Evolutionary conservation across 208 protist species (phyloP), one percentile per base, ranked within the genome.

Genomic region (Leptomonas seymouri): DNA sequence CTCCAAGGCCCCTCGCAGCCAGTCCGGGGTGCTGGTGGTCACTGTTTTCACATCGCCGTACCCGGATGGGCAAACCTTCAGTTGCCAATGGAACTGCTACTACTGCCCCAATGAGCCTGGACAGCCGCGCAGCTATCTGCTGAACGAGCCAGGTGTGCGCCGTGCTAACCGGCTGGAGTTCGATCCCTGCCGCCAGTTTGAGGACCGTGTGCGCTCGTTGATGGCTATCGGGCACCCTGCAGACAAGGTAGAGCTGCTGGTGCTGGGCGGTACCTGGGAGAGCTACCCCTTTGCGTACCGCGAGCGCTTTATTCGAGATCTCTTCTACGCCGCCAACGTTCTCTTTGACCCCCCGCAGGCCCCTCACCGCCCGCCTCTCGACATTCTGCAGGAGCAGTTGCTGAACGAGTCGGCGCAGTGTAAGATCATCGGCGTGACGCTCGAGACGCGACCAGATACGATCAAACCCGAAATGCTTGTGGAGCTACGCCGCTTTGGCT

Each of bases 191-290:
- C 64, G 82, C 11, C 91, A 97, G 77, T 95, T 97, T 63, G 77
- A 83, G 48, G 90, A 94, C 50, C 87, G 91, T 36, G 88, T 94
- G 39, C 75, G 55, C 28, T 91, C 86, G 5, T 87, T 97, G 31
- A 70, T 87, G 25, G 83, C 78, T 0, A 97, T 95, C 74, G 93
- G 95, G 15, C 93, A 98, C 64, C 90, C 90, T 1, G 84, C 82
- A 9, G 93, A 97, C 57, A 98, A 99, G 82, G 97, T 99, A 15
- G 99, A 99, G 82, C 98, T 99, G 48, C 97, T 99, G 31, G 88
- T 99, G 61, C 99, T 99, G 87, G 99, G 99, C 28, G 99, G 99
- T 36, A 99, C 99, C 21, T 99, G 99, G 87, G 98, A 99, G 87
- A 98, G 93, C 67, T 96, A 99, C 27, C 85, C 95, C 15, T 51